A percentile compares a stretch with the other conserved stretches of the same genome.
Conservation (phyloP, 1,139 yeast species). For the Pichia sorboxylosa region DNA sequence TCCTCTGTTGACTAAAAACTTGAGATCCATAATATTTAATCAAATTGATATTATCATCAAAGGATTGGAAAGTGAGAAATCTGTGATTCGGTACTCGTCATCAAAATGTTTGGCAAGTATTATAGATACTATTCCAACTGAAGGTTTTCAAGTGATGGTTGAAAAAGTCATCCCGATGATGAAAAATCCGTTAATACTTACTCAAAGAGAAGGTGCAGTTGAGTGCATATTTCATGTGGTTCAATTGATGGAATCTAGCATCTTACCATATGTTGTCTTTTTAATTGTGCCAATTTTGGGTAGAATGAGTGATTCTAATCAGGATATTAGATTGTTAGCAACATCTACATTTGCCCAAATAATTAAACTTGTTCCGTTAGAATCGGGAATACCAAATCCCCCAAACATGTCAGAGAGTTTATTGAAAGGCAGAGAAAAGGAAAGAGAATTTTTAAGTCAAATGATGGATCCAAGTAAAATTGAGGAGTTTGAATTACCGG, state of each 20-base stretch:
- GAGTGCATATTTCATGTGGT: slow-evolving; percentile 85
- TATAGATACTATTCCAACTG: slow-evolving; percentile 61
- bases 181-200: slow-evolving; percentile 65
- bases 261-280: slow-evolving; percentile 89
- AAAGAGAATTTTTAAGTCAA: slow-evolving; percentile 88
- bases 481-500: slow-evolving; percentile 79
- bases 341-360: slow-evolving; percentile 96
- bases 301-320: slow-evolving; percentile 93
- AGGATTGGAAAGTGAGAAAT: slow-evolving; percentile 55
- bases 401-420: slow-evolving; percentile 80
- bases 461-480: slow-evolving; percentile 98
- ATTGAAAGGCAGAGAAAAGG: slow-evolving; percentile 81
- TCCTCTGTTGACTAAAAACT: slow-evolving; percentile 42
- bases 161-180: slow-evolving; percentile 69
- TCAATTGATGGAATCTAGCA: slow-evolving; percentile 74
- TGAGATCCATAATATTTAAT: slow-evolving; percentile 40
- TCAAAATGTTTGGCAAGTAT: slow-evolving; percentile 83
- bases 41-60: slow-evolving; percentile 39
- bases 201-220: slow-evolving; percentile 84
- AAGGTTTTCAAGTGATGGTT: slow-evolving; percentile 73
- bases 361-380: slow-evolving; percentile 89
- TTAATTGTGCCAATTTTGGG: slow-evolving; percentile 93
- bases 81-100: slow-evolving; percentile 82
- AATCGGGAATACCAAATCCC: slow-evolving; percentile 96
- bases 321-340: slow-evolving; percentile 79